Evolutionary conservation across 2,329 filamentous ascomycete genomes (phyloP).

Genomic region (Trichoderma gracile): DNA sequence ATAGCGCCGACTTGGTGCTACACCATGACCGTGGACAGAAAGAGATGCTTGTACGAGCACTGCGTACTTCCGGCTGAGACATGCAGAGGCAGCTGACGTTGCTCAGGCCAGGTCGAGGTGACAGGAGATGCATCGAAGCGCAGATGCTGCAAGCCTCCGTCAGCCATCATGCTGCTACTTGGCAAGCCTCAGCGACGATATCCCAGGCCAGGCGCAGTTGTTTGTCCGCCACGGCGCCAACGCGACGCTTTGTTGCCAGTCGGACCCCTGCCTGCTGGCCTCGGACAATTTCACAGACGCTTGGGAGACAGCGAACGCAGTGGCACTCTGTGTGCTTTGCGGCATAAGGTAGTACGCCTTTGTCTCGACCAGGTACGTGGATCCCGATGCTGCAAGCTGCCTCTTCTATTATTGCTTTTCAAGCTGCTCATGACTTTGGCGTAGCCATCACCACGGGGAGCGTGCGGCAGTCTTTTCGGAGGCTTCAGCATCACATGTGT

Average conservation of each 20-base stretch:
- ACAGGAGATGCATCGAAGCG: not conserved
- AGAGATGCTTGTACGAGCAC: too few species aligned
- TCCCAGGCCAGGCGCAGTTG: not conserved
- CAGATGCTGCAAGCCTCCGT: not conserved
- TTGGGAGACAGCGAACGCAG: not conserved
- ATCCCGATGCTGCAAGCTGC: not conserved
- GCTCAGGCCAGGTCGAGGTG: not conserved
- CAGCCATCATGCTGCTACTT: not conserved
- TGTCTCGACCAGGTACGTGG: conserved; percentile 10
- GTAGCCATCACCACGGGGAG: not conserved
- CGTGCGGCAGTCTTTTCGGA: not conserved
- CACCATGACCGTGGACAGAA: not conserved
- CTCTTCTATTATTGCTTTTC: too few species aligned
- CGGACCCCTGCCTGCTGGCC: not conserved
- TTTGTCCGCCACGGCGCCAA: conserved; percentile 12
- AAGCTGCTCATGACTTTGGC: not conserved
- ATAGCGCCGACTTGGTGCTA: too few species aligned
- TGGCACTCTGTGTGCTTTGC: not conserved
- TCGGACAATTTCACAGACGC: not conserved
- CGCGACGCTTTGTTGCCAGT: not conserved
- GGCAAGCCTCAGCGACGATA: not conserved
- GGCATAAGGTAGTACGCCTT: not conserved
- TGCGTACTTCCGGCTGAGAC: not conserved
- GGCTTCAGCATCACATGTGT: not conserved
- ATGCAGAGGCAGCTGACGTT: not conserved